A percentile compares a stretch with the other conserved stretches of the same genome.
These are phyloP conservation scores for Spathaspora arborariae DNA, from an alignment of 805 yeast genomes.

Conservation along the genomic window DNA sequence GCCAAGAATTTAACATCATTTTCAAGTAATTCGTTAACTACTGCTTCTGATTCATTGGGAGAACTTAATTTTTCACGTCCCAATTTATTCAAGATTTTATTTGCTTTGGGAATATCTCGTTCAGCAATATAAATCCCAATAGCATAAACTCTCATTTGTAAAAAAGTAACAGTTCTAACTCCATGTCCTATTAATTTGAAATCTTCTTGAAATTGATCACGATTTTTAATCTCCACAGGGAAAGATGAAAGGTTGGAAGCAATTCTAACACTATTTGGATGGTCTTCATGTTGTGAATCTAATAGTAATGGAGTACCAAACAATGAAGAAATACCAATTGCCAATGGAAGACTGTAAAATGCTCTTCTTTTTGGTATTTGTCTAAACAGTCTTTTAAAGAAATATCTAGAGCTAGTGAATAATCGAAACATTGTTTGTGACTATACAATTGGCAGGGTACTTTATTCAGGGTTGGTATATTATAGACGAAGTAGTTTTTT, in stretches of 20 bases:
- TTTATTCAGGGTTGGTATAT: too few relatives aligned
- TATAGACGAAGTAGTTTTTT: too few relatives aligned
- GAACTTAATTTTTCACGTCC: slow-evolving; percentile 36
- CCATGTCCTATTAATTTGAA: slow-evolving; percentile 76
- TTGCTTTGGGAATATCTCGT: slow-evolving; percentile 43
- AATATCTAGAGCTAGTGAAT: background rate
- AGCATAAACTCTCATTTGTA: slow-evolving; percentile 81
- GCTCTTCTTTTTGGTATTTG: background rate
- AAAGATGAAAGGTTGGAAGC: slow-evolving; percentile 51
- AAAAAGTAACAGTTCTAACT: slow-evolving; percentile 75
- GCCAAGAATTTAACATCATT: slow-evolving; percentile 61
- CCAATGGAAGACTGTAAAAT: background rate
- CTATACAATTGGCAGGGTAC: too few relatives aligned
- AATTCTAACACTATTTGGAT: slow-evolving; percentile 32
- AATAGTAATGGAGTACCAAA: background rate
- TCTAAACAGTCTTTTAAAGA: background rate
- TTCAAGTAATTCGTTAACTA: slow-evolving; percentile 56
- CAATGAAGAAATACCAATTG: slow-evolving; percentile 2
- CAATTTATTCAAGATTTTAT: slow-evolving; percentile 34
- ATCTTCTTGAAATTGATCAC: slow-evolving; percentile 22
- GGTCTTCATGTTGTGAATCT: background rate
- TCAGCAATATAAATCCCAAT: slow-evolving; percentile 75
- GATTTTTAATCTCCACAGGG: slow-evolving; percentile 23
- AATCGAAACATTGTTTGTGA: background rate
- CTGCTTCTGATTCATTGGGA: slow-evolving; percentile 35